A percentile compares a stretch with the other conserved stretches of the same genome.
Conservation (phyloP, 805 yeast genomes). For the Metschnikowia arizonensis region DNA sequence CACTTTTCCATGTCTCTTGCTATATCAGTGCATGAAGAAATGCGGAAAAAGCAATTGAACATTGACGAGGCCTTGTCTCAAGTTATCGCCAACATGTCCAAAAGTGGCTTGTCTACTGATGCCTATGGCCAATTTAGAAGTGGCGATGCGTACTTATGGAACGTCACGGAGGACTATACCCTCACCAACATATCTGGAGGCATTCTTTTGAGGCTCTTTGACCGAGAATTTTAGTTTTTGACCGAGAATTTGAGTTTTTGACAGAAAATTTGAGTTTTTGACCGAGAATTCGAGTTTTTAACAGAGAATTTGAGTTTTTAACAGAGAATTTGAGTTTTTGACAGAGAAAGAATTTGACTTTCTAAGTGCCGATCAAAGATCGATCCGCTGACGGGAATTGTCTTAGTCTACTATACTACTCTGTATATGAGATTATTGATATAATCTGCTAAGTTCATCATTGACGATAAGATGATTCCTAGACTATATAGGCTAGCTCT, state of each 20-base stretch:
- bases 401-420: no score
- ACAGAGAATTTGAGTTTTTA: no score
- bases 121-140: constrained; percentile 59
- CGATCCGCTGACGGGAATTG: constrained; percentile 26
- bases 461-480: no score
- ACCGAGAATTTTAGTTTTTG: constrained; percentile 50
- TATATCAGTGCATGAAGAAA: constrained; percentile 51
- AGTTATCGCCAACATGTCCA: constrained; percentile 35
- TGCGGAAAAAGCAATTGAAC: constrained; percentile 26
- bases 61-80: constrained; percentile 23
- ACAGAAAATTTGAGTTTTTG: no score
- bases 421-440: no score
- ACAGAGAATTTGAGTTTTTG: no score
- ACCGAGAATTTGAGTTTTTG: constrained; percentile 37
- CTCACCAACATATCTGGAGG: constrained; percentile 72
- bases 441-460: no score
- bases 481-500: no score
- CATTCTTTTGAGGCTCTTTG: constrained; percentile 53
- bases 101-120: constrained; percentile 40
- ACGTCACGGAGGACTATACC: constrained; percentile 54
- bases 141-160: constrained; percentile 82
- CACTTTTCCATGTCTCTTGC: constrained; percentile 80
- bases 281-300: no score
- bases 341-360: no score
- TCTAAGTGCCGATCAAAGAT: constrained; percentile 27